These are phyloP conservation scores for Mucor saturninus DNA, from an alignment of 371 early-diverging fungal species.

Conservation along the genomic window DNA sequence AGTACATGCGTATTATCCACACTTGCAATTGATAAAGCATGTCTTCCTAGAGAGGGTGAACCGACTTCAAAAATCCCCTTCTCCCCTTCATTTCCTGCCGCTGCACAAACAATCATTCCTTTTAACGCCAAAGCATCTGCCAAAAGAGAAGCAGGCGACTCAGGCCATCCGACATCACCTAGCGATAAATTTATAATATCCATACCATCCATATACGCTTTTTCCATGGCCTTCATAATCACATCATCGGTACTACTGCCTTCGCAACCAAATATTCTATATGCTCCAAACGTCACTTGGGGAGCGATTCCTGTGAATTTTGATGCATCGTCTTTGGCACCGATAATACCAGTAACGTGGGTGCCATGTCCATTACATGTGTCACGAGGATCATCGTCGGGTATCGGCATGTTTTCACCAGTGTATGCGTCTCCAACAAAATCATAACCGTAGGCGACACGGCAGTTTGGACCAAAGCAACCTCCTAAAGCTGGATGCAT, in stretches of 20 bases:
- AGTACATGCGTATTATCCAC: constrained; percentile 60
- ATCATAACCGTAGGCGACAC: constrained; percentile 69
- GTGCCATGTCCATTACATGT: constrained; percentile 41
- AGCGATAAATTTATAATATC: constrained; percentile 49
- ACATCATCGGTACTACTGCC: constrained; percentile 75
- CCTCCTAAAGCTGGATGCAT: constrained; percentile 77
- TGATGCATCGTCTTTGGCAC: constrained; percentile 46
- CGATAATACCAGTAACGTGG: constrained; percentile 62
- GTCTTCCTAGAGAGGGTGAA: constrained; percentile 67
- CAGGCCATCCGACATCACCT: constrained; percentile 53
- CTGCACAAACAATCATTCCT: constrained; percentile 49
- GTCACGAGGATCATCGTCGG: constrained; percentile 36
- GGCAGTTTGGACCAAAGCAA: constrained; percentile 64
- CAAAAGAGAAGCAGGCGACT: constrained; percentile 44
- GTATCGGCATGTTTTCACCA: constrained; percentile 29
- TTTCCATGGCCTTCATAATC: constrained; percentile 73
- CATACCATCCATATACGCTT: constrained; percentile 74
- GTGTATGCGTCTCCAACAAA: constrained; percentile 54
- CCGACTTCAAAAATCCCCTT: constrained; percentile 66
- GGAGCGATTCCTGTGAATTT: constrained; percentile 65
- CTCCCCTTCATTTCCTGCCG: constrained; percentile 77
- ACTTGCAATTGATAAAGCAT: constrained; percentile 75
- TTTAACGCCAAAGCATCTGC: constrained; percentile 39
- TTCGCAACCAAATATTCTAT: constrained; percentile 78
- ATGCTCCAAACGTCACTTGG: constrained; percentile 66